Percentiles rank a stretch among this genome's conserved stretches.
phyloP scores from a whole-genome alignment of 1,139 yeast genomes.

The Nakaseomyces kungkrabaensis region DNA sequence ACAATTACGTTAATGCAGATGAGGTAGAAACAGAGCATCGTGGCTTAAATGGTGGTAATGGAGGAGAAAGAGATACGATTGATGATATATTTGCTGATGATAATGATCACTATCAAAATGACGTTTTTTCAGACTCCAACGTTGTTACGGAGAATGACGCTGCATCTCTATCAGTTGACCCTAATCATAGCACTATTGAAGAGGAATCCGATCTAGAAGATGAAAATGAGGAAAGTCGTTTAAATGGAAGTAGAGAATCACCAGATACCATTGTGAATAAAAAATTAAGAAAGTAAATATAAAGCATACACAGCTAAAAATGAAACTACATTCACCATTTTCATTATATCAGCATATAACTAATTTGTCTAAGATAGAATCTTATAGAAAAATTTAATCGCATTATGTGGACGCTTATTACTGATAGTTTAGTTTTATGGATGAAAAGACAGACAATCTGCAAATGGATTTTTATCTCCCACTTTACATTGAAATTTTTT shows the following conservation, averaged over 20 bases:
- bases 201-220: neutral
- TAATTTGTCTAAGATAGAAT: too few species aligned
- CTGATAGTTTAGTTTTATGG: too few species aligned
- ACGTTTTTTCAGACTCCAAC: neutral
- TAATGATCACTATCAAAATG: neutral
- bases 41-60: neutral
- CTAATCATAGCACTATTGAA: neutral
- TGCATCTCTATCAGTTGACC: neutral
- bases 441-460: too few species aligned
- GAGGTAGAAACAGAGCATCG: neutral
- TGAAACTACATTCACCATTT: too few species aligned
- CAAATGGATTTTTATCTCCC: too few species aligned
- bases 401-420: too few species aligned
- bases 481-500: too few species aligned
- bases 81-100: slow-evolving; percentile 3
- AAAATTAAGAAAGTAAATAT: neutral
- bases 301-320: too few species aligned
- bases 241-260: neutral
- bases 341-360: too few species aligned
- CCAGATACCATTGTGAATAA: neutral
- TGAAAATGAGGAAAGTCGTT: neutral
- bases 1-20: slow-evolving; percentile 1
- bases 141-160: neutral
- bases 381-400: too few species aligned
- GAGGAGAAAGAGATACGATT: neutral